Evolutionary conservation across 139 green algal species (phyloP).

Genomic region (Tetradesmus lagerheimii): DNA sequence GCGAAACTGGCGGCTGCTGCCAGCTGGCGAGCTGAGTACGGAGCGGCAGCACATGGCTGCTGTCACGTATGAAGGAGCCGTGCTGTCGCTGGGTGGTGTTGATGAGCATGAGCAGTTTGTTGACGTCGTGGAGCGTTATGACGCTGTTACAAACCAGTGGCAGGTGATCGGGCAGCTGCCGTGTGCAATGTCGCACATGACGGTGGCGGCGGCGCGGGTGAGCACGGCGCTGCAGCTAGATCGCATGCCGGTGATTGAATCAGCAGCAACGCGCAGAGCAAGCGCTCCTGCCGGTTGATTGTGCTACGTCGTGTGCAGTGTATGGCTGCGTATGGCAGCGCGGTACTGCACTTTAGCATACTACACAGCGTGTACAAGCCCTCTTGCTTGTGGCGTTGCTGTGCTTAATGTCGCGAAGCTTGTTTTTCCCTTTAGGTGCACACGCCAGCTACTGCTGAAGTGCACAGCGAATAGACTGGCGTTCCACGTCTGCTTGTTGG

Average conservation of each 20-base stretch:
- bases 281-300: too few relatives aligned
- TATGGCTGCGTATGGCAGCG: too few relatives aligned
- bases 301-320: too few relatives aligned
- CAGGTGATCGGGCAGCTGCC: background rate
- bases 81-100: conserved; percentile 2
- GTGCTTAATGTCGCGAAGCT: too few relatives aligned
- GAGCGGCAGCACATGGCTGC: conserved; percentile 24
- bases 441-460: too few relatives aligned
- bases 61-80: background rate
- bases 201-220: background rate
- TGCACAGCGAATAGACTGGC: too few relatives aligned
- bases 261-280: background rate
- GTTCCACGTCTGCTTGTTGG: too few relatives aligned
- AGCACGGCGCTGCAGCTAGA: background rate
- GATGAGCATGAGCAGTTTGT: conserved; percentile 27
- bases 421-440: too few relatives aligned
- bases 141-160: background rate
- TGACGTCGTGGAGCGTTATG: conserved; percentile 18
- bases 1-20: conserved; percentile 22
- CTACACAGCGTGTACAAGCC: too few relatives aligned
- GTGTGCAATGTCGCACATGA: conserved; percentile 24
- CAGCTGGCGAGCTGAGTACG: background rate
- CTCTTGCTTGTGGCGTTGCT: too few relatives aligned
- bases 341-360: too few relatives aligned
- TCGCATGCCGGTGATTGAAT: background rate